Evolutionary conservation across 257 asterid genomes (phyloP), one percentile per base, ranked within the genome.

Genomic region (Plantago ovata): DNA sequence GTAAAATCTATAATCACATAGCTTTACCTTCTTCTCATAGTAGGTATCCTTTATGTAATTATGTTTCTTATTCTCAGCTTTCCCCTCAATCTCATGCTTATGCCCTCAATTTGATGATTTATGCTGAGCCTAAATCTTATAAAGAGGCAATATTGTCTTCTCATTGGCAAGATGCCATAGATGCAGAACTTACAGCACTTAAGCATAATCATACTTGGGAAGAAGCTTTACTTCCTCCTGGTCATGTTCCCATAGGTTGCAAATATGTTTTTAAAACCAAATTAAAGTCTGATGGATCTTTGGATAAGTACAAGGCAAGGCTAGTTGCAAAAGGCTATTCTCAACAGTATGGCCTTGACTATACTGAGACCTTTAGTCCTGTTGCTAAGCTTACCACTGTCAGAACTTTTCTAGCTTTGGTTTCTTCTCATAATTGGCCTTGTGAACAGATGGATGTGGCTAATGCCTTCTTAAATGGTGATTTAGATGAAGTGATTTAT

Each of bases 291-390:
- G 19, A 21, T 7, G 60, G 44, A 24, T 6, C 43, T 0, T 4
- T 51, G 9, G 67, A 62, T 3, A 13, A 32, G 0, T 6, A 51
- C 13, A 52, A 62, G 10, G 67, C 53, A 0, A 38, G 41, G 0
- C 36, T 61, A 4, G 38, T 62, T 0, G 60, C 67, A 1, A 39
- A 40, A 6, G 67, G 67, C 8, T 62, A 48, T 28, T n/a, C 6
- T 4, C 44, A 62, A 62, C 13, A 0, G 0, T 11, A 21, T 1
- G 67, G 67, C 0, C 3, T 51, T 3, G 44, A 62, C 2, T 62
- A 39, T 6, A 10, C 10, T 7, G 60, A 62, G 3, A 40, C 43
- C 1, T 62, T 62, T 7, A n/a, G n/a, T n/a, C n/a, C n/a, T n/a
- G n/a, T n/a, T n/a, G n/a, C n/a, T n/a, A n/a, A n/a, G n/a, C n/a